Evolutionary conservation across 306 rosid genomes (phyloP).

Genomic region (Ceratonia siliqua): DNA sequence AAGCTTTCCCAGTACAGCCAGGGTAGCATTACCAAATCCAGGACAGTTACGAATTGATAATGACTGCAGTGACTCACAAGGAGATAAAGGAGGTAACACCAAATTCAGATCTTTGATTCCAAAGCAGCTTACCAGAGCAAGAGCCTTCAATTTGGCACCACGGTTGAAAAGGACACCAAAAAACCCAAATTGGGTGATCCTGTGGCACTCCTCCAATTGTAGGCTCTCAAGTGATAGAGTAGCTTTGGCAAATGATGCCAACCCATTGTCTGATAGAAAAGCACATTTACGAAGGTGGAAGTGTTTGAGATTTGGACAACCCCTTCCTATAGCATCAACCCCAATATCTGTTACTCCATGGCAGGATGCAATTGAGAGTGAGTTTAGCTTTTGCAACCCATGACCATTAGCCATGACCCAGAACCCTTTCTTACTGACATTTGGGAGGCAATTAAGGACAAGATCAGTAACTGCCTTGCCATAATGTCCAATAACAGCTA

Average conservation of each 20-base stretch:
- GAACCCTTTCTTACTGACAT: slow-evolving; percentile 82
- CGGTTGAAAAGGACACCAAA: slow-evolving; percentile 69
- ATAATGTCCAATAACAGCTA: slow-evolving; percentile 91
- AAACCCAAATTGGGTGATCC: slow-evolving; percentile 79
- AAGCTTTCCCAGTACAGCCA: slow-evolving; percentile 67
- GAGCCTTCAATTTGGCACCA: slow-evolving; percentile 68
- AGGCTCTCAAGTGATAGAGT: slow-evolving; percentile 77
- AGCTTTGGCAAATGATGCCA: slow-evolving; percentile 68
- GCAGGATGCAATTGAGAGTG: slow-evolving; percentile 66
- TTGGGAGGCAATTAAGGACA: slow-evolving; percentile 58
- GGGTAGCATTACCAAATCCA: slow-evolving; percentile 71
- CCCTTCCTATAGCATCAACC: slow-evolving; percentile 74
- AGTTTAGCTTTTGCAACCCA: slow-evolving; percentile 79
- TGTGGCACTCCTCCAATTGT: slow-evolving; percentile 89
- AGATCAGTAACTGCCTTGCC: slow-evolving; percentile 73
- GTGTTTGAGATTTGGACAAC: slow-evolving; percentile 83
- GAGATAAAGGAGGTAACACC: slow-evolving; percentile 45
- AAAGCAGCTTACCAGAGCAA: slow-evolving; percentile 67
- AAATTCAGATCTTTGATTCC: slow-evolving; percentile 70
- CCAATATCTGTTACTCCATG: slow-evolving; percentile 77
- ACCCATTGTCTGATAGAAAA: slow-evolving; percentile 71
- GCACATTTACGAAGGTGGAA: slow-evolving; percentile 62
- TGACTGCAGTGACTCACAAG: slow-evolving; percentile 55
- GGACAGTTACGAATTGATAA: slow-evolving; percentile 73
- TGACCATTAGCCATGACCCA: slow-evolving; percentile 91